Conservation (phyloP, 306 rosid species). For the Cercis canadensis region DNA sequence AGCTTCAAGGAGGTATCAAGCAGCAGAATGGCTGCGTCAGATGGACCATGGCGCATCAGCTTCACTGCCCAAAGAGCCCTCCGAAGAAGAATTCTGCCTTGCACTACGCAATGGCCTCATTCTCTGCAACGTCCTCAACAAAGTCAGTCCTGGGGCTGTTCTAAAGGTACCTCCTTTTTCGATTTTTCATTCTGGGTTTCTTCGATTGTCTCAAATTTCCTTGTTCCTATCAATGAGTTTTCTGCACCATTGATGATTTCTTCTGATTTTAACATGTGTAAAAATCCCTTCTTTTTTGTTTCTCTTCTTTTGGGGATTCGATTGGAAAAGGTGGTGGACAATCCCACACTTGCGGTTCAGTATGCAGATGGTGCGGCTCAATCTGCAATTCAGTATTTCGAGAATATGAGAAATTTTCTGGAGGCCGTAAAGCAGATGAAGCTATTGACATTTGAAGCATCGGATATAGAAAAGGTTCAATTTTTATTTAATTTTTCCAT, state of each 20-base stretch:
- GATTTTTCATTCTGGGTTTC: background rate
- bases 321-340: conserved; percentile 77
- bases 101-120: conserved; percentile 92
- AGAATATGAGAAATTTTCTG: conserved; percentile 92
- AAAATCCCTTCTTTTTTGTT: background rate
- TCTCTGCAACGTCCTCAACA: conserved; percentile 97
- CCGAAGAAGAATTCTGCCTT: conserved; percentile 86
- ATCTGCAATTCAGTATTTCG: conserved; percentile 95
- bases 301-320: conserved; percentile 12
- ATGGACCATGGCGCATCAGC: conserved; percentile 85
- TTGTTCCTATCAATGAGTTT: background rate
- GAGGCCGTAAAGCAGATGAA: conserved; percentile 87
- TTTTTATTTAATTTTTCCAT: background rate
- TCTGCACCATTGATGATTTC: background rate
- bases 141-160: conserved; percentile 92
- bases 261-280: background rate
- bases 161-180: conserved; percentile 56
- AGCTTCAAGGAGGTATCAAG: conserved; percentile 86
- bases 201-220: background rate
- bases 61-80: conserved; percentile 71
- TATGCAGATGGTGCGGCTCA: conserved; percentile 87
- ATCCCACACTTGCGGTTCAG: conserved; percentile 63
- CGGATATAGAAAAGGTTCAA: conserved; percentile 91
- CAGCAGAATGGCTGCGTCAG: conserved; percentile 91
- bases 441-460: conserved; percentile 94